Conservation (phyloP, 2,329 filamentous ascomycete genomes). For the Leptographium radiaticola region DNA sequence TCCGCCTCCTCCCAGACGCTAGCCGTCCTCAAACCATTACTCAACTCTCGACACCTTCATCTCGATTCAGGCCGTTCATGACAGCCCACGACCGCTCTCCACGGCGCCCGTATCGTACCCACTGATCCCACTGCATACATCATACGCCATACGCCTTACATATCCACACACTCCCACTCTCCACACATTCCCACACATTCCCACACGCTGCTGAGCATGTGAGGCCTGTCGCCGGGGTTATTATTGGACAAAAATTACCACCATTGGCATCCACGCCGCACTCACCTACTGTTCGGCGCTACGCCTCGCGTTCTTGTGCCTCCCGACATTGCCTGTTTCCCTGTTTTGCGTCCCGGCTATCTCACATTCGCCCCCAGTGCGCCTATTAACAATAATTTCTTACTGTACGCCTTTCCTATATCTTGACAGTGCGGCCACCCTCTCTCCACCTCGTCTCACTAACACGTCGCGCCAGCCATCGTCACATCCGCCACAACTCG, state of each 20-base stretch:
- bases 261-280: neutral
- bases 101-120: neutral
- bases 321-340: neutral
- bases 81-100: neutral
- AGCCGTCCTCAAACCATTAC: neutral
- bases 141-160: neutral
- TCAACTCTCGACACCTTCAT: neutral
- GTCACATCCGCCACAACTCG: neutral
- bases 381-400: neutral
- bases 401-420: neutral
- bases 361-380: neutral
- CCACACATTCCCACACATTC: neutral
- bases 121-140: neutral
- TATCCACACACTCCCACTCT: neutral
- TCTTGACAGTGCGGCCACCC: neutral
- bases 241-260: neutral
- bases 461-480: neutral
- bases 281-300: neutral
- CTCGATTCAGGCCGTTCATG: neutral
- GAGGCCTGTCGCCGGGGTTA: neutral
- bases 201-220: neutral
- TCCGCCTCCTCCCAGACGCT: neutral
- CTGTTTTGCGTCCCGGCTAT: neutral
- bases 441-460: neutral
- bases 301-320: neutral